Conservation (phyloP, 2,329 filamentous ascomycete species). For the Calonectria crousiana region DNA sequence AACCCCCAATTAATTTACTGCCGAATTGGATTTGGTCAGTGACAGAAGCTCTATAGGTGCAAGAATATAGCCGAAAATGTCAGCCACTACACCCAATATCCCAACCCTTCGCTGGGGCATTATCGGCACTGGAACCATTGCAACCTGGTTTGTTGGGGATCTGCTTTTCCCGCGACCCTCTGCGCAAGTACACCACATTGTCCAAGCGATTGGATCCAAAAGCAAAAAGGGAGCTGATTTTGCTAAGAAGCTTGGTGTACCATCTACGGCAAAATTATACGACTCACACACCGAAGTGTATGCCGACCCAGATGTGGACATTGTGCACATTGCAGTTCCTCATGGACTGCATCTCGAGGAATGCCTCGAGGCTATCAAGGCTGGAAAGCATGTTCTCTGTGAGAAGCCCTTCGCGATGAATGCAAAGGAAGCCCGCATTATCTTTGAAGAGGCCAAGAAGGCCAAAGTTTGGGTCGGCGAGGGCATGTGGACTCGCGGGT, state of each 20-base stretch:
- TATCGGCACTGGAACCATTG: conserved; percentile 15
- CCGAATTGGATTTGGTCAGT: no score
- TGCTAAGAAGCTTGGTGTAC: conserved; percentile 34
- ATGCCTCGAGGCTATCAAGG: conserved; percentile 47
- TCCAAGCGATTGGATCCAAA: conserved; percentile 3
- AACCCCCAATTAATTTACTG: not conserved
- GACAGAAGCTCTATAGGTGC: not conserved
- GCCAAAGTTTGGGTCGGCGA: conserved; percentile 51
- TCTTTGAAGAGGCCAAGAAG: conserved; percentile 44
- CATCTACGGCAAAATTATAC: conserved; percentile 50
- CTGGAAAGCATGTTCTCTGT: conserved; percentile 52
- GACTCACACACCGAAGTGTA: conserved; percentile 46
- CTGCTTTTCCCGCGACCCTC: conserved; percentile 52
- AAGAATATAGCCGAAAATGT: not conserved
- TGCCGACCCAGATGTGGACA: conserved; percentile 47
- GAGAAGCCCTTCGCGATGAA: conserved; percentile 52
- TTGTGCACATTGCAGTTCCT: conserved; percentile 51
- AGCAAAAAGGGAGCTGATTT: not conserved
- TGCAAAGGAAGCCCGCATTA: conserved; percentile 42
- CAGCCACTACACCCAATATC: not conserved
- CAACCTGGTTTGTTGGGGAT: conserved; percentile 52
- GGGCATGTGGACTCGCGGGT: conserved; percentile 52
- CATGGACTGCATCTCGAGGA: conserved; percentile 49
- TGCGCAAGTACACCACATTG: conserved; percentile 28
- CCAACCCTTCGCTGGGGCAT: conserved; percentile 23